Conservation (phyloP, 2,329 filamentous ascomycete genomes). For the Alternaria sp. region DNA sequence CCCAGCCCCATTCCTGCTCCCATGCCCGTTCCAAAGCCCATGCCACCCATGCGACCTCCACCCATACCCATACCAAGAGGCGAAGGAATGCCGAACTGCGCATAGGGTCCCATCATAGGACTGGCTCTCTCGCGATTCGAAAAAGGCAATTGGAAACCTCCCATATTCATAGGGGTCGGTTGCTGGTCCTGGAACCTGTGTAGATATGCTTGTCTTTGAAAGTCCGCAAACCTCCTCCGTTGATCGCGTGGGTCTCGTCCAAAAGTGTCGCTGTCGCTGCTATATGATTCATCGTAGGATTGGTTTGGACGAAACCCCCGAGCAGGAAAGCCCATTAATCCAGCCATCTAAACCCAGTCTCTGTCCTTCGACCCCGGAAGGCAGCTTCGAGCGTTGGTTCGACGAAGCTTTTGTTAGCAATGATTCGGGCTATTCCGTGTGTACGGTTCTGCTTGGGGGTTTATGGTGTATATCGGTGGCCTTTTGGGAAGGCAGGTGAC, state of each 20-base stretch:
- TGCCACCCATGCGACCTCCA: background rate
- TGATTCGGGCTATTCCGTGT: background rate
- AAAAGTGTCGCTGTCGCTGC: background rate
- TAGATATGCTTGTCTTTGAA: constrained; percentile 1
- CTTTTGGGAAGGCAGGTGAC: background rate
- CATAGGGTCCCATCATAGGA: constrained; percentile 6
- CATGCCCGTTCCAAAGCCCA: background rate
- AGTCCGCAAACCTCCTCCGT: background rate
- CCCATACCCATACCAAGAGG: constrained; percentile 2
- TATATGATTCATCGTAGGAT: background rate
- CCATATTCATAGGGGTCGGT: background rate
- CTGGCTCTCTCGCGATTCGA: background rate
- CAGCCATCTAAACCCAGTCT: background rate
- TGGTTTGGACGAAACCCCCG: background rate
- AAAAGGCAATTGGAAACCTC: background rate
- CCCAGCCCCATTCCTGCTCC: background rate
- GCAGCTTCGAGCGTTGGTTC: background rate
- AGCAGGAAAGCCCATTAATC: background rate
- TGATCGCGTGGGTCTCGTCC: background rate
- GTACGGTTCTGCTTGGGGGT: background rate
- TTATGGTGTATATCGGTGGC: background rate
- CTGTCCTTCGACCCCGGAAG: background rate
- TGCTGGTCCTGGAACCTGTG: background rate
- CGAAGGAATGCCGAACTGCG: background rate
- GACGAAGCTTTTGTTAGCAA: background rate